Evolutionary conservation across 768 basidiomycete species (phyloP).

Genomic region (Russula emetica): DNA sequence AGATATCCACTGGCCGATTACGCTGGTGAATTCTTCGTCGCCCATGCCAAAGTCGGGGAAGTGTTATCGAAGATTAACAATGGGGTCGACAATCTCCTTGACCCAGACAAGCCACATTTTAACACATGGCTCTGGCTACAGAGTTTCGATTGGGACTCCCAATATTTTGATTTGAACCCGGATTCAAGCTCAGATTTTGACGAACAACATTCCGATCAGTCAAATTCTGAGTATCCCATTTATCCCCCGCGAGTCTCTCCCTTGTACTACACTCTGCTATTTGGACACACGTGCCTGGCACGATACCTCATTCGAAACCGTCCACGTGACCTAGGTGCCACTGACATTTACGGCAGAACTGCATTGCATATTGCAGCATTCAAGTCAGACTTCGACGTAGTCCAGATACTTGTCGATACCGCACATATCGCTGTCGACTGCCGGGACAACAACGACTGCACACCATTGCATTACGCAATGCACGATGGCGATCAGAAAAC

Average conservation of each 20-base stretch:
- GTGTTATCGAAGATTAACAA: neutral
- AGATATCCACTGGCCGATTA: neutral
- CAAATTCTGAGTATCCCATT: too few species aligned
- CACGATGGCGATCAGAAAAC: too few species aligned
- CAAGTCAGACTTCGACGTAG: neutral
- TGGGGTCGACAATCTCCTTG: neutral
- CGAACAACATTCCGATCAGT: too few species aligned
- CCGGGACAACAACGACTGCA: neutral
- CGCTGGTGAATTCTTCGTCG: neutral
- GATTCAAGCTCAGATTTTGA: too few species aligned
- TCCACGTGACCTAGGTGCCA: too few species aligned
- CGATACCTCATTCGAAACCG: too few species aligned
- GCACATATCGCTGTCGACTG: neutral
- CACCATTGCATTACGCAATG: too few species aligned
- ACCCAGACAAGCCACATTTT: neutral
- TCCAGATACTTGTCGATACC: neutral
- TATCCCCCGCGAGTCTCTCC: too few species aligned
- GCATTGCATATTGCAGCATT: neutral
- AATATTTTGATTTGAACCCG: too few species aligned
- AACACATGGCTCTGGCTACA: neutral
- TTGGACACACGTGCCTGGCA: neutral
- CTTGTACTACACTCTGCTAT: neutral
- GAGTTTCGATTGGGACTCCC: too few species aligned
- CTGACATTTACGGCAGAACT: neutral
- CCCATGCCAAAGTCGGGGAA: neutral